Percentiles rank a stretch among this genome's conserved stretches.
Conservation (phyloP, 805 yeast species). For the Metschnikowia shivogae region DNA sequence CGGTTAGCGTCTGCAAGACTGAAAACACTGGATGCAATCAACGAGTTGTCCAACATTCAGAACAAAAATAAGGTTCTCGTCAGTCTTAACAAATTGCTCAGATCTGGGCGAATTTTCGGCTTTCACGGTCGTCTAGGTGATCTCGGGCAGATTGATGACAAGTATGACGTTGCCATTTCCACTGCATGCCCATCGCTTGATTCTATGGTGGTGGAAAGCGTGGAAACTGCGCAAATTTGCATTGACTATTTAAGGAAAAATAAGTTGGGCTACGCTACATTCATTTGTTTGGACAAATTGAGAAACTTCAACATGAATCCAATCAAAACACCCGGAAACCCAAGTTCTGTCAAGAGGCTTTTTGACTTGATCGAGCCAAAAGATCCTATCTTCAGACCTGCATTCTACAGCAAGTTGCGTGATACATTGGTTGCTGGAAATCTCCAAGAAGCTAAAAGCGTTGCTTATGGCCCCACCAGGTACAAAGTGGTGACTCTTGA, state of each 20-base stretch:
- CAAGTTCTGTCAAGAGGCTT: slow-evolving; percentile 66
- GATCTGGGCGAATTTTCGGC: slow-evolving; percentile 79
- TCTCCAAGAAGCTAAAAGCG: slow-evolving; percentile 74
- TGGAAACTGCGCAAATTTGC: slow-evolving; percentile 55
- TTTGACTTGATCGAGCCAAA: slow-evolving; percentile 76
- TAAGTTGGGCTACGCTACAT: slow-evolving; percentile 83
- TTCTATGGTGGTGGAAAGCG: slow-evolving; percentile 86
- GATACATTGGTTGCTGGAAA: slow-evolving; percentile 85
- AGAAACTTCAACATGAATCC: slow-evolving; percentile 55
- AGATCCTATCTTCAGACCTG: slow-evolving; percentile 70
- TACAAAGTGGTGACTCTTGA: slow-evolving; percentile 89
- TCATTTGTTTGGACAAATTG: slow-evolving; percentile 74
- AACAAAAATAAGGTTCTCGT: slow-evolving; percentile 71
- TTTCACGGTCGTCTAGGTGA: slow-evolving; percentile 91
- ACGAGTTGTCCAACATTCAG: slow-evolving; percentile 51
- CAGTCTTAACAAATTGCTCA: slow-evolving; percentile 63
- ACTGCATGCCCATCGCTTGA: slow-evolving; percentile 91
- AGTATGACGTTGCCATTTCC: slow-evolving; percentile 88
- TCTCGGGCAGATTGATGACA: slow-evolving; percentile 83
- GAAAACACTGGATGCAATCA: slow-evolving; percentile 61
- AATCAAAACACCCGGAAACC: slow-evolving; percentile 62
- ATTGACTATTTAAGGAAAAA: slow-evolving; percentile 79
- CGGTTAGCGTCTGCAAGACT: slow-evolving; percentile 55
- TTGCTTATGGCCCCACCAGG: slow-evolving; percentile 79
- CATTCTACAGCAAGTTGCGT: slow-evolving; percentile 80